Conservation (phyloP, 257 asterid genomes). For the Petunia secreta region DNA sequence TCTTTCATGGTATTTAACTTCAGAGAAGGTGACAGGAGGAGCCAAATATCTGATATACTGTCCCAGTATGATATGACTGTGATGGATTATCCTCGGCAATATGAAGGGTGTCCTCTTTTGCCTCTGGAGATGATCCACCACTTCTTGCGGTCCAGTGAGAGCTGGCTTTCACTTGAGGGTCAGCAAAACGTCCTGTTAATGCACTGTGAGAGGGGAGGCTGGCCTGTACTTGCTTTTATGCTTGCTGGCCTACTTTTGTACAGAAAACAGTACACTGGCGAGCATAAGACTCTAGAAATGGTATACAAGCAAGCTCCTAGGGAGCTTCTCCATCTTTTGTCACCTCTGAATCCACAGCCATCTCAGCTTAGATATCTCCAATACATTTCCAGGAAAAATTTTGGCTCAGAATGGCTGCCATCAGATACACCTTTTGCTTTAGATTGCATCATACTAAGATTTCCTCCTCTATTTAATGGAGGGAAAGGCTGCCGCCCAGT, state of each 20-base stretch:
- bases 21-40: slow-evolving; percentile 86
- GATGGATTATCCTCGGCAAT: slow-evolving; percentile 97
- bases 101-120: slow-evolving; percentile 88
- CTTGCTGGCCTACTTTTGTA: slow-evolving; percentile 98
- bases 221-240: slow-evolving; percentile 98
- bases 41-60: slow-evolving; percentile 82
- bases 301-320: slow-evolving; percentile 98
- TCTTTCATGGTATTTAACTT: slow-evolving; percentile 98
- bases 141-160: slow-evolving; percentile 95
- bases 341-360: slow-evolving; percentile 96
- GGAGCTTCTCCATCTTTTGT: slow-evolving; percentile 94
- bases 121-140: slow-evolving; percentile 98
- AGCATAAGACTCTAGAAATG: slow-evolving; percentile 97
- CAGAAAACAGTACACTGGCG: slow-evolving; percentile 91
- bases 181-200: slow-evolving; percentile 94
- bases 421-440: slow-evolving; percentile 81
- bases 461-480: slow-evolving; percentile 69
- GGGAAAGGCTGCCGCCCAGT: slow-evolving; percentile 92
- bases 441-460: slow-evolving; percentile 78
- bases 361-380: slow-evolving; percentile 99
- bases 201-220: slow-evolving; percentile 99
- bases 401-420: slow-evolving; percentile 93
- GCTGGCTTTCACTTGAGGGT: slow-evolving; percentile 98
- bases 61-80: slow-evolving; percentile 98
- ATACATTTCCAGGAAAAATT: slow-evolving; percentile 76